phyloP scores from a whole-genome alignment of 768 basidiomycete genomes.

The Podaxis mareebaensis region DNA sequence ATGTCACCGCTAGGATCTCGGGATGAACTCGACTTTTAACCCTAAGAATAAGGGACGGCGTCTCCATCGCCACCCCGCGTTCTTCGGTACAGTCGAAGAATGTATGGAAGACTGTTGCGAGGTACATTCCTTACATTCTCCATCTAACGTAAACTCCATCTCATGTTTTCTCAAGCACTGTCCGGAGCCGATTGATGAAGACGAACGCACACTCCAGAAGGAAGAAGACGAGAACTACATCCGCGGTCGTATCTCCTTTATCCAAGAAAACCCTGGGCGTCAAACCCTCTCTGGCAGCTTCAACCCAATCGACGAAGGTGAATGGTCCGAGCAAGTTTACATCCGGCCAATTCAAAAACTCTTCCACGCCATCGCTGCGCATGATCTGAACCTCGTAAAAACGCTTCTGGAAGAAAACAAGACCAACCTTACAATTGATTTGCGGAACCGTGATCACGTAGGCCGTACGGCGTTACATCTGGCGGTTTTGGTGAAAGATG shows the following conservation, averaged over 20 bases:
- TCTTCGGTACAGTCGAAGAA: conserved; percentile 59
- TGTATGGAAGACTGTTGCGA: conserved; percentile 65
- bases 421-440: conserved; percentile 35
- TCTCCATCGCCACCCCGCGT: conserved; percentile 64
- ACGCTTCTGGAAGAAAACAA: conserved; percentile 40
- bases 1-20: conserved; percentile 41
- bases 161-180: conserved; percentile 41
- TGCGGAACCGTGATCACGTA: conserved; percentile 60
- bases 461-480: conserved; percentile 63
- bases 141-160: background rate
- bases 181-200: conserved; percentile 53
- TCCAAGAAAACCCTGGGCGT: conserved; percentile 60
- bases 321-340: conserved; percentile 66
- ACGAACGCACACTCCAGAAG: conserved; percentile 51
- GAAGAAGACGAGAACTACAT: conserved; percentile 56
- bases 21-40: conserved; percentile 64
- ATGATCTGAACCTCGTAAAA: conserved; percentile 32
- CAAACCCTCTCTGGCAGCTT: conserved; percentile 65
- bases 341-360: conserved; percentile 54
- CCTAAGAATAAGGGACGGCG: conserved; percentile 61
- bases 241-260: conserved; percentile 54
- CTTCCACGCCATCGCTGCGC: conserved; percentile 52
- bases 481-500: conserved; percentile 47
- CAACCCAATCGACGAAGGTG: conserved; percentile 65
- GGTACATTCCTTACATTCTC: conserved; percentile 28